These are phyloP conservation scores for Podospora anserina DNA, from an alignment of 495 filamentous ascomycete genomes.

Conservation along the genomic window DNA sequence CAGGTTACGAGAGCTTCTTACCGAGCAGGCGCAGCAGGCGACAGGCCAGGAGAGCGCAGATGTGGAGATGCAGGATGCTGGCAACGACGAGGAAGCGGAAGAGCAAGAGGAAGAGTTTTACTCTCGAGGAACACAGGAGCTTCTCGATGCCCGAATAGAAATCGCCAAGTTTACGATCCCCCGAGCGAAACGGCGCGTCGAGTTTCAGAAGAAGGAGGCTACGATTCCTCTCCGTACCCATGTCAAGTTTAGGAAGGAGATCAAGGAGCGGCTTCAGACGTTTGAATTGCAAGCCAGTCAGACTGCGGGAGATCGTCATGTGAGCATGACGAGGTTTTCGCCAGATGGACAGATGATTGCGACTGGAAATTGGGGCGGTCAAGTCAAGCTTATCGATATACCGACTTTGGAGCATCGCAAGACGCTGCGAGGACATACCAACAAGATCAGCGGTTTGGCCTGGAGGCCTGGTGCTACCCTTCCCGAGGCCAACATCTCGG, in stretches of 20 bases:
- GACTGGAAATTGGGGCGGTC: constrained; percentile 87
- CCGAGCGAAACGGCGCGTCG: constrained; percentile 70
- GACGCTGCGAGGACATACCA: constrained; percentile 75
- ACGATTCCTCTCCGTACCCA: constrained; percentile 82
- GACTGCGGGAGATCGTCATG: constrained; percentile 82
- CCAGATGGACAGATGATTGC: constrained; percentile 81
- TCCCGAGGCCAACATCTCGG: constrained; percentile 62
- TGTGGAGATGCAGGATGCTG: constrained; percentile 60
- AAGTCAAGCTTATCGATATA: constrained; percentile 78
- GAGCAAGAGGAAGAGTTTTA: constrained; percentile 96
- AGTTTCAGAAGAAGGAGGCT: constrained; percentile 72
- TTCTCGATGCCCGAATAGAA: constrained; percentile 71
- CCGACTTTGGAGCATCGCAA: constrained; percentile 75
- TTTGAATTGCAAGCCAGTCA: constrained; percentile 93
- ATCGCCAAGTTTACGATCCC: constrained; percentile 88
- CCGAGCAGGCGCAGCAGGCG: constrained; percentile 63
- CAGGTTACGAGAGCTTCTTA: constrained; percentile 76
- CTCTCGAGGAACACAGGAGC: constrained; percentile 69
- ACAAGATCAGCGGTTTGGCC: constrained; percentile 81
- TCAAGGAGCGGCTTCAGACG: constrained; percentile 76
- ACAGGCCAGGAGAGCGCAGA: constrained; percentile 53
- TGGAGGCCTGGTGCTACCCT: constrained; percentile 88
- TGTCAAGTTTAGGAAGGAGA: constrained; percentile 80
- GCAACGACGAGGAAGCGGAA: constrained; percentile 61
- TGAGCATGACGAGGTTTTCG: constrained; percentile 86